Evolutionary conservation across 2,329 filamentous ascomycete genomes (phyloP).

Genomic region (Pseudogymnoascus sp.): DNA sequence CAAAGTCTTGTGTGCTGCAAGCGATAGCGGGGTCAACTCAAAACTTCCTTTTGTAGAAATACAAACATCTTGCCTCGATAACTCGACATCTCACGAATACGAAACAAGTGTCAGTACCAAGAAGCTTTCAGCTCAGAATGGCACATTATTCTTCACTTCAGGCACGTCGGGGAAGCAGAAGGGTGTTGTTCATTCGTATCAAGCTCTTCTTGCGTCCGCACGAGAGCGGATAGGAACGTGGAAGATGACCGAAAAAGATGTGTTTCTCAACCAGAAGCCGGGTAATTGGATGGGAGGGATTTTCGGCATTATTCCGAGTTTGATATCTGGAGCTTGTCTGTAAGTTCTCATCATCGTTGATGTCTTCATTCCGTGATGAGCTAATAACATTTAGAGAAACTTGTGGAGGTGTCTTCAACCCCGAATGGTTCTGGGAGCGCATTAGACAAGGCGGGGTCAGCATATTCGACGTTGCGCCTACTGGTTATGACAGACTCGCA

Average conservation of each 20-base stretch:
- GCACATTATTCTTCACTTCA: constrained; percentile 18
- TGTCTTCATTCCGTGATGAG: background rate
- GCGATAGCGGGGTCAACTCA: background rate
- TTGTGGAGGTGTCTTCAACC: constrained; percentile 15
- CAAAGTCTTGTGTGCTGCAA: constrained; percentile 11
- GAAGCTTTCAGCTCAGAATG: constrained; percentile 10
- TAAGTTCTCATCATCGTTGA: constrained; percentile 11
- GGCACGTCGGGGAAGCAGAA: constrained; percentile 19
- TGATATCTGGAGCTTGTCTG: constrained; percentile 19
- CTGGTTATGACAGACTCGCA: constrained; percentile 18
- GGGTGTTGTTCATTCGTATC: constrained; percentile 17
- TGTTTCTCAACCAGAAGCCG: constrained; percentile 16
- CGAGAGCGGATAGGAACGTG: constrained; percentile 18
- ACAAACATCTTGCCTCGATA: constrained; percentile 11
- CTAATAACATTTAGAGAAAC: constrained; percentile 14
- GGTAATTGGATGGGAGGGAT: constrained; percentile 19
- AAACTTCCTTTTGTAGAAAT: constrained; percentile 15
- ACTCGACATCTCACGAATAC: constrained; percentile 9
- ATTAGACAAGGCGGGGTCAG: constrained; percentile 17
- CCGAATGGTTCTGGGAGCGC: constrained; percentile 19
- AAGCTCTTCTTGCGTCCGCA: constrained; percentile 18
- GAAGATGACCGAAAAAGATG: constrained; percentile 17
- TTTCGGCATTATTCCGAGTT: constrained; percentile 18
- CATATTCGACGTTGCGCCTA: constrained; percentile 16
- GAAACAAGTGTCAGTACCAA: constrained; percentile 2